Base-by-base conservation (phyloP, 148 eudicot genomes). In the Cornus suecica region DNA sequence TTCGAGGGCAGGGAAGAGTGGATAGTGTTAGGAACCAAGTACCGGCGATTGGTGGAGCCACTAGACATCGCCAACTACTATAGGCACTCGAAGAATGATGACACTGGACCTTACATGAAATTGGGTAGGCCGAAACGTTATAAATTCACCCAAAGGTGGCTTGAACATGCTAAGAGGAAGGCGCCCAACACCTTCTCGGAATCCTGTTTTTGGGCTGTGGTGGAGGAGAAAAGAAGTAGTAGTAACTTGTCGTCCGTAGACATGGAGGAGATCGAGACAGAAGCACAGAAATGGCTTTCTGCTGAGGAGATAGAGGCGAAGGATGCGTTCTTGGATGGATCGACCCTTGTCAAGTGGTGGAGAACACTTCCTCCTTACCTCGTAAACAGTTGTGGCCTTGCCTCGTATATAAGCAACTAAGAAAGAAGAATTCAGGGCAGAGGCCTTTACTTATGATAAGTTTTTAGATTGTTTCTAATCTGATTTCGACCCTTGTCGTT, bases 271-370 rank as follows among this genome's bases (percentile, higher is more conserved):
- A 78, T 92, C 22, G 94, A 92, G 82, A 80, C 42, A 80, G 76
- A 81, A 18, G 76, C 85, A 25, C 28, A 68, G n/a, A 34, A 45
- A 60, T 92, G 98, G 97, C 69, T 72, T 64, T 6, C 26, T 45
- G 70, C 42, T 13, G 68, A 73, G 65, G 61, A 75, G 67, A 76
- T 92, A 32, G 37, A 4, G 7, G 4, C 7, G 7, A 86, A 77
- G 13, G 91, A 94, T 74, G 88, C 89, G 34, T 83, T 94, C 78
- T 83, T 90, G 73, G 78, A 83, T 16, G 87, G 82, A 56, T 87
- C 97, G 18, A 92, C 96, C 62, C 92, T 92, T 77, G 82, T 78
- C 63, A 83, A 82, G 79, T 92, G 98, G 98, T 94, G 98, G 98
- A 89, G 80, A 70, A 78, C 54, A 23, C 15, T 10, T 56, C 96